phyloP scores from a whole-genome alignment of 1,284 basidiomycete species.

The Rhodotorula sp. region DNA sequence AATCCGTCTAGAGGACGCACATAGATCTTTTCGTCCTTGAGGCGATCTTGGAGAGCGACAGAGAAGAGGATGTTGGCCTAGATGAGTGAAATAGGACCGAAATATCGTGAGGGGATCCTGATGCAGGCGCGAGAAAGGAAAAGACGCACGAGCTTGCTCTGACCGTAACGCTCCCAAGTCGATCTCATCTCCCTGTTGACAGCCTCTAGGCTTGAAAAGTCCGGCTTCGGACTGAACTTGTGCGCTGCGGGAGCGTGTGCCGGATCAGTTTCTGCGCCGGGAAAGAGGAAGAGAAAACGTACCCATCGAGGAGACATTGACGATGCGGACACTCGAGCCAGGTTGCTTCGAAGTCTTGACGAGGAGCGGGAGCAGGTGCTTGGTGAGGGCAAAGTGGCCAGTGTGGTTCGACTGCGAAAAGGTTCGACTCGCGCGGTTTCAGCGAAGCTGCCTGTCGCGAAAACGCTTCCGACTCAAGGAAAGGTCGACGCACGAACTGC shows the following conservation, averaged over 20 bases:
- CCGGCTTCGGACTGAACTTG: conserved; percentile 18
- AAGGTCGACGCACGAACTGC: conserved; percentile 20
- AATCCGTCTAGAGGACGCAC: neutral
- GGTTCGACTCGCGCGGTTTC: too few relatives aligned
- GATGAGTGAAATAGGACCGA: too few relatives aligned
- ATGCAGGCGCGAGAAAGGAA: too few relatives aligned
- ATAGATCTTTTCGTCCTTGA: conserved; percentile 32
- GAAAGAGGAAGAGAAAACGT: neutral
- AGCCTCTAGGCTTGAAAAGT: conserved; percentile 29
- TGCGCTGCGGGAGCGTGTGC: conserved; percentile 7
- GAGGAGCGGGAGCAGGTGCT: conserved; percentile 27
- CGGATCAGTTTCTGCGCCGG: neutral
- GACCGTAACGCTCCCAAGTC: conserved; percentile 32
- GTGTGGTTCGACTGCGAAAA: conserved; percentile 36
- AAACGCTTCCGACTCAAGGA: too few relatives aligned
- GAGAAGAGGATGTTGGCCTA: conserved; percentile 40
- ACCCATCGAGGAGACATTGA: conserved; percentile 34
- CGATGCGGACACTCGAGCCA: conserved; percentile 29
- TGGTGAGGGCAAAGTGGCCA: conserved; percentile 37
- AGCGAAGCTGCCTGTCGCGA: too few relatives aligned
- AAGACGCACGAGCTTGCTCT: conserved; percentile 21
- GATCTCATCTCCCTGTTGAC: conserved; percentile 18
- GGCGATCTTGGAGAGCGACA: conserved; percentile 35
- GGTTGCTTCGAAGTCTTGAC: conserved; percentile 27
- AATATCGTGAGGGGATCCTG: neutral